Base-by-base conservation (phyloP, 495 filamentous ascomycete genomes). In the Lasiosphaeria hispida region DNA sequence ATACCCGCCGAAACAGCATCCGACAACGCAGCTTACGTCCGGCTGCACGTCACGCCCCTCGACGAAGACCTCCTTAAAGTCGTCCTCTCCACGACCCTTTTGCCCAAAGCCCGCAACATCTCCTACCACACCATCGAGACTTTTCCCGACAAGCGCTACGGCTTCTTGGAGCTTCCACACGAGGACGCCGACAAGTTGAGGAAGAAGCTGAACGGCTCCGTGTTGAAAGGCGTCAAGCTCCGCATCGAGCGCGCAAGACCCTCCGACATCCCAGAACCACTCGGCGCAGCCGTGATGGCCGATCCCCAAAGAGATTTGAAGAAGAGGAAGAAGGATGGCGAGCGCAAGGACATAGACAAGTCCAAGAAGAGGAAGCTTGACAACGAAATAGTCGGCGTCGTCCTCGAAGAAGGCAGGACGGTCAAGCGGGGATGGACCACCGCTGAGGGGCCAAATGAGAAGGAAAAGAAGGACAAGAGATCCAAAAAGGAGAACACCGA, bases 351-450 rank as follows among this genome's bases (percentile, higher is more conserved):
- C 37, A 69, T 73, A 45, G 76, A 78, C 38, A 79, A 76, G 49
- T 70, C 71, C 35, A 85, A 85, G 71, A 92, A 91, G 75, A 72
- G 77, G 56, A 90, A 88, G 67, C 77, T 77, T 10, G 83, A 83
- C 38, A 80, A 83, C 33, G 79, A 87, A 1, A 58, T 96, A 0
- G 77, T 80, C 10, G 94, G 90, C 3, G 72, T 87, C 39, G 85
- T 91, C 62, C 73, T 98, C 17, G 82, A 87, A 9, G 76, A 86
- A 6, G 85, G 79, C 30, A 80, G 94, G 38, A 86, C 87, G 63
- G 86, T 98, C 43, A 95, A 93, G 75, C 77, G 94, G 57, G 94
- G 93, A 11, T 97, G 94, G 94, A 93, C 88, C 8, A 87, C 87
- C 39, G 77, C 86, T 4, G 76, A 79, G 14, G 75, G 77, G 36